These are phyloP conservation scores for Mortierella sp. DNA, from an alignment of 371 early-diverging fungal genomes.

Conservation along the genomic window DNA sequence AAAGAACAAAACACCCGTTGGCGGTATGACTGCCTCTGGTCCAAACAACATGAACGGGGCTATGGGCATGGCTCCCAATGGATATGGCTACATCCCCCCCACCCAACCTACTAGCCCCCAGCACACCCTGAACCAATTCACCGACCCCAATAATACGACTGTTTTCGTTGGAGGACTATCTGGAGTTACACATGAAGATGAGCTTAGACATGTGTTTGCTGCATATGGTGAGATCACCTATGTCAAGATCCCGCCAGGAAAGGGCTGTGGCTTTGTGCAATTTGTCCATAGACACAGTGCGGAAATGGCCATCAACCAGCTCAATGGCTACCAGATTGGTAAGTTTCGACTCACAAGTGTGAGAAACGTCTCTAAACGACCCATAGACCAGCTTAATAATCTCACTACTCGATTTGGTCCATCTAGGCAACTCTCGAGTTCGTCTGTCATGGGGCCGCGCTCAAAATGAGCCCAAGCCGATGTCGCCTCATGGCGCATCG, in stretches of 20 bases:
- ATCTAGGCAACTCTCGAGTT: slow-evolving; percentile 77
- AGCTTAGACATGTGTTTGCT: slow-evolving; percentile 81
- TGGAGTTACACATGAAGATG: slow-evolving; percentile 85
- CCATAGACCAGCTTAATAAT: slow-evolving; percentile 8
- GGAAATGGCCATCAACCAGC: slow-evolving; percentile 87
- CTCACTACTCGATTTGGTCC: background rate
- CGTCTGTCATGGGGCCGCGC: slow-evolving; percentile 95
- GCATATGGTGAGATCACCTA: slow-evolving; percentile 91
- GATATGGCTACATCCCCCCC: slow-evolving; percentile 60
- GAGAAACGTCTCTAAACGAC: background rate
- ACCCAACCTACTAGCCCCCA: slow-evolving; percentile 58
- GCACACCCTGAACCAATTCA: slow-evolving; percentile 55
- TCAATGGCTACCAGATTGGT: slow-evolving; percentile 90
- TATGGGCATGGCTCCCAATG: slow-evolving; percentile 44
- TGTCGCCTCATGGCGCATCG: slow-evolving; percentile 42
- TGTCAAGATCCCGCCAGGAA: slow-evolving; percentile 93
- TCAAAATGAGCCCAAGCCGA: slow-evolving; percentile 66
- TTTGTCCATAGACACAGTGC: slow-evolving; percentile 86
- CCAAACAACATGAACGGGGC: slow-evolving; percentile 14
- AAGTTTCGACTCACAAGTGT: slow-evolving; percentile 1
- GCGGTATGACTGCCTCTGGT: slow-evolving; percentile 8
- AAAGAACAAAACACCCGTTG: slow-evolving; percentile 62
- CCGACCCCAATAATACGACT: slow-evolving; percentile 93
- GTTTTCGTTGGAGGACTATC: slow-evolving; percentile 95
- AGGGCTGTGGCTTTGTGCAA: slow-evolving; percentile 96